phyloP scores from a whole-genome alignment of 176 grass and related monocot genomes.

The Aegilops bicornis region DNA sequence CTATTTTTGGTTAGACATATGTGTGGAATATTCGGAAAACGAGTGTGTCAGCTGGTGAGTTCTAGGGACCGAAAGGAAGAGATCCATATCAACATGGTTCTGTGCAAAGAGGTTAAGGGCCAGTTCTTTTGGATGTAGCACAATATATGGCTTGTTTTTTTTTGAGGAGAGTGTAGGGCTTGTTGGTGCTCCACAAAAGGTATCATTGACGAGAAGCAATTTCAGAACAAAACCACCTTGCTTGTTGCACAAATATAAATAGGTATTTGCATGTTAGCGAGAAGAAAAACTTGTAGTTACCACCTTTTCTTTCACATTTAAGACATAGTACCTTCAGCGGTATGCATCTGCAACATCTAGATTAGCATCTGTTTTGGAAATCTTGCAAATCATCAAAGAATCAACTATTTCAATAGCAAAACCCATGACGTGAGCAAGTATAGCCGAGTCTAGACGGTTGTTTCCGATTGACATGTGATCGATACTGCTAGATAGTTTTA shows the following conservation, averaged over 20 bases:
- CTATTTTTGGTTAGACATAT: slow-evolving; percentile 20
- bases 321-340: no score
- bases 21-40: not conserved
- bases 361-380: no score
- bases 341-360: no score
- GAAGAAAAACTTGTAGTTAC: not conserved
- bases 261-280: not conserved
- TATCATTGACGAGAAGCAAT: not conserved
- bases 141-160: slow-evolving; percentile 24
- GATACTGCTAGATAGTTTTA: not conserved
- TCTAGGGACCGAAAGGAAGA: not conserved
- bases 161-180: not conserved
- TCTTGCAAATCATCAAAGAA: not conserved
- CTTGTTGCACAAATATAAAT: not conserved
- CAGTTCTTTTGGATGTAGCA: not conserved
- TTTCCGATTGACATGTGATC: not conserved
- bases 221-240: slow-evolving; percentile 29
- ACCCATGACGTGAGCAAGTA: not conserved
- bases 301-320: no score
- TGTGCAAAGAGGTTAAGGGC: not conserved
- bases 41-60: not conserved
- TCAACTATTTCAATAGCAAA: not conserved
- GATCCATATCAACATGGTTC: slow-evolving; percentile 26
- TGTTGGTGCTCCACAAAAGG: slow-evolving; percentile 27
- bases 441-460: not conserved